Percentiles rank a stretch among this genome's conserved stretches.
phyloP scores from a whole-genome alignment of 495 filamentous ascomycete genomes.

The Daldinia childiae region DNA sequence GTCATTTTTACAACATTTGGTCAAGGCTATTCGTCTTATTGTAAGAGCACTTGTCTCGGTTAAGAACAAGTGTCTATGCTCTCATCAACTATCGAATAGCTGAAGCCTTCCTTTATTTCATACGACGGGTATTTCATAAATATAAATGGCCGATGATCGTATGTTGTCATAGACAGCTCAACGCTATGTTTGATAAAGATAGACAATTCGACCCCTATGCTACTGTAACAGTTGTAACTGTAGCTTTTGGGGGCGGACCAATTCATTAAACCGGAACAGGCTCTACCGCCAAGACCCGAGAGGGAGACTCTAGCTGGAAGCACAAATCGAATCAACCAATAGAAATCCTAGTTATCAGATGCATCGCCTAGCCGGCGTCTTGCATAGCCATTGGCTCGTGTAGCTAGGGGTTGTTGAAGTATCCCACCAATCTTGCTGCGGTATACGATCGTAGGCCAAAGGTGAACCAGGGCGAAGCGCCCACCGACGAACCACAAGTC shows the following conservation, averaged over 20 bases:
- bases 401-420: constrained; percentile 12
- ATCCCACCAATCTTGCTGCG: constrained; percentile 39
- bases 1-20: too few species aligned
- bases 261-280: constrained; percentile 28
- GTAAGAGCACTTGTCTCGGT: not conserved
- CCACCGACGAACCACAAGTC: constrained; percentile 39
- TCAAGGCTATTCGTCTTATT: too few species aligned
- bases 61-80: not conserved
- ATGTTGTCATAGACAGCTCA: constrained; percentile 17
- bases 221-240: not conserved
- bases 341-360: constrained; percentile 12
- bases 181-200: constrained; percentile 12
- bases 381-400: constrained; percentile 28
- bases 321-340: constrained; percentile 30
- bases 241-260: constrained; percentile 18
- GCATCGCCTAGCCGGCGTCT: constrained; percentile 34
- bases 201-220: constrained; percentile 19
- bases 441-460: constrained; percentile 27
- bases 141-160: constrained; percentile 19
- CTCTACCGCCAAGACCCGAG: constrained; percentile 33
- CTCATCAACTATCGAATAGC: not conserved
- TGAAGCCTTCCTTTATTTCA: constrained; percentile 1
- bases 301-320: constrained; percentile 21
- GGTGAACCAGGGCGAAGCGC: constrained; percentile 41
- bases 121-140: constrained; percentile 9